These are phyloP conservation scores for Oidium heveae DNA, from an alignment of 2,329 filamentous ascomycete genomes.

Conservation along the genomic window DNA sequence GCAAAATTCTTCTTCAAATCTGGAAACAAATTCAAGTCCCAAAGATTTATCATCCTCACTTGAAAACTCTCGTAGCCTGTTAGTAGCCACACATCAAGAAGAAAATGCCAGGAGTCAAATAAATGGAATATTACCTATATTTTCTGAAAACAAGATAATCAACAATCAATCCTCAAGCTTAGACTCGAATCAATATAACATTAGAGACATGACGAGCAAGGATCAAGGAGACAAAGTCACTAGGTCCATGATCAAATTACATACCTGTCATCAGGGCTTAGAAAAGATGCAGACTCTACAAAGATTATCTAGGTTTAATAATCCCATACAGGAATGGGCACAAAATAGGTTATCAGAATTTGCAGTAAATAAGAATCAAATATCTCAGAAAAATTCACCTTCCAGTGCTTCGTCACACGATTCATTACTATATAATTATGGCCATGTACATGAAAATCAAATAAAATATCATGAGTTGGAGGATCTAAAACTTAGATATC, in stretches of 20 bases:
- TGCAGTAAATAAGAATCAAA: conserved; percentile 2
- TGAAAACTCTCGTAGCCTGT: neutral
- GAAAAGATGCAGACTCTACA: conserved; percentile 14
- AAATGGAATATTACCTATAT: neutral
- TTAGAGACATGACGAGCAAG: neutral
- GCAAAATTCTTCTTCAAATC: neutral
- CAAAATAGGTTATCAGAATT: conserved; percentile 9
- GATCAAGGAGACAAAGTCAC: neutral
- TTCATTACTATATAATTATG: neutral
- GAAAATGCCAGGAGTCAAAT: neutral
- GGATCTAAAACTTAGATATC: neutral
- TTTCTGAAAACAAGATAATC: neutral
- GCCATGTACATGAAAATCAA: neutral
- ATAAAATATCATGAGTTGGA: neutral
- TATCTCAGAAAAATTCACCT: neutral
- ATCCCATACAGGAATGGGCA: conserved; percentile 10
- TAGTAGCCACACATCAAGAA: conserved; percentile 1
- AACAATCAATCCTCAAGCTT: neutral
- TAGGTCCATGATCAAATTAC: neutral
- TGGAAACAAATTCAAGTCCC: neutral
- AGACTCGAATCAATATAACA: neutral
- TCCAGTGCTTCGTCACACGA: neutral
- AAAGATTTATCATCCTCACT: neutral
- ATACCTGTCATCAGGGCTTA: conserved; percentile 5
- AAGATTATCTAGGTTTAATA: conserved; percentile 11